phyloP scores from a whole-genome alignment of 306 rosid genomes.

The Astragalus glycyphyllos region DNA sequence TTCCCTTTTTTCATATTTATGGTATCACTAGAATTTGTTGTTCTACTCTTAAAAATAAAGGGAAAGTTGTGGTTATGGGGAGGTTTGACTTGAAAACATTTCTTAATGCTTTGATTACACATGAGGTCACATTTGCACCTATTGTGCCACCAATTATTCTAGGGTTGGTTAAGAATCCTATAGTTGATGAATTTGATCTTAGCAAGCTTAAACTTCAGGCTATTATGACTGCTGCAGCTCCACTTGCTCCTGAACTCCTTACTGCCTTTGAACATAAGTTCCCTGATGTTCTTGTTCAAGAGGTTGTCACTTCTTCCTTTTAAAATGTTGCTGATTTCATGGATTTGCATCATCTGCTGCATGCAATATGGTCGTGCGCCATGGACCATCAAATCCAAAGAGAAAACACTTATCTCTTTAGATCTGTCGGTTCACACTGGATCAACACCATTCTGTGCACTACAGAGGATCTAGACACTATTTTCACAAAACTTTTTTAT shows the following conservation, averaged over 20 bases:
- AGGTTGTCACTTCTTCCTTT: constrained; percentile 48
- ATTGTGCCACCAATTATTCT: constrained; percentile 93
- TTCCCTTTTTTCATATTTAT: constrained; percentile 91
- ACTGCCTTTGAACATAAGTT: constrained; percentile 76
- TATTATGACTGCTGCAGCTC: constrained; percentile 90
- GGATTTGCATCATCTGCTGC: too few relatives aligned
- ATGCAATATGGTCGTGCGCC: too few relatives aligned
- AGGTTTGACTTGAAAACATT: constrained; percentile 74
- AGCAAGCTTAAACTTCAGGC: constrained; percentile 82
- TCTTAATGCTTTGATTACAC: constrained; percentile 69
- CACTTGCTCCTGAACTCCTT: constrained; percentile 87
- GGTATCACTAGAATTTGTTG: constrained; percentile 96
- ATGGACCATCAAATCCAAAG: too few relatives aligned
- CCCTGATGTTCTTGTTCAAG: constrained; percentile 78
- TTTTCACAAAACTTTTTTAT: too few relatives aligned
- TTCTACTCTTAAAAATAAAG: constrained; percentile 79
- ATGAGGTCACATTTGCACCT: constrained; percentile 87
- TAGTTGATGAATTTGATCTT: constrained; percentile 83
- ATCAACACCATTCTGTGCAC: too few relatives aligned
- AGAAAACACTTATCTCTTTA: too few relatives aligned
- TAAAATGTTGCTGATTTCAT: not conserved
- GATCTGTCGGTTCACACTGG: too few relatives aligned
- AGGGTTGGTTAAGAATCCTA: constrained; percentile 77
- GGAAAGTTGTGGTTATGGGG: constrained; percentile 91
- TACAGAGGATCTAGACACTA: too few relatives aligned